Evolutionary conservation across 1,139 yeast genomes (phyloP).

Genomic region (Hansenula lynferdii): DNA sequence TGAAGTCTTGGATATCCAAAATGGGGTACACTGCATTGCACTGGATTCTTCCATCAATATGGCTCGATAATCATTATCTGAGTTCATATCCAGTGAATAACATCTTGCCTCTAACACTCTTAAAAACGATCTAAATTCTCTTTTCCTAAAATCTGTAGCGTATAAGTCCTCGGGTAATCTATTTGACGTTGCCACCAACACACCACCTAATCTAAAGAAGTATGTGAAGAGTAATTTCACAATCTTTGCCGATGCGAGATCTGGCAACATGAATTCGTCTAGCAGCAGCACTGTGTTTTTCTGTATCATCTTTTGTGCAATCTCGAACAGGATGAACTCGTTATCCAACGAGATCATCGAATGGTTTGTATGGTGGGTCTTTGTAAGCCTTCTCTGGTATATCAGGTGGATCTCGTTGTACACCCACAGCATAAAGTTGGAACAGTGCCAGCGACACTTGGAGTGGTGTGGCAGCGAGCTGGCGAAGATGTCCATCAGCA

Average conservation of each 20-base stretch:
- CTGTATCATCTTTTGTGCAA: slow-evolving; percentile 61
- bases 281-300: slow-evolving; percentile 56
- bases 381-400: slow-evolving; percentile 35
- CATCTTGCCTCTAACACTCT: slow-evolving; percentile 58
- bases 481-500: slow-evolving; percentile 72
- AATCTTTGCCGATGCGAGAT: slow-evolving; percentile 66
- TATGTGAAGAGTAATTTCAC: slow-evolving; percentile 60
- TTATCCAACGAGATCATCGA: slow-evolving; percentile 44
- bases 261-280: slow-evolving; percentile 76
- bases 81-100: slow-evolving; percentile 57
- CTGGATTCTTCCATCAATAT: slow-evolving; percentile 31
- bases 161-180: slow-evolving; percentile 67
- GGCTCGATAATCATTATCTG: slow-evolving; percentile 50
- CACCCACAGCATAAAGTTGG: slow-evolving; percentile 65
- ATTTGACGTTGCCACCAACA: slow-evolving; percentile 67
- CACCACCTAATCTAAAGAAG: slow-evolving; percentile 71
- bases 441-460: slow-evolving; percentile 69
- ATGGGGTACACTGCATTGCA: slow-evolving; percentile 16
- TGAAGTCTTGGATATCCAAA: slow-evolving; percentile 26
- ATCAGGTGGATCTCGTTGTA: slow-evolving; percentile 56
- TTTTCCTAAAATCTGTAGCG: slow-evolving; percentile 56
- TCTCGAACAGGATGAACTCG: slow-evolving; percentile 60
- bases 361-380: slow-evolving; percentile 26
- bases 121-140: slow-evolving; percentile 53
- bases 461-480: slow-evolving; percentile 56